A percentile compares a stretch with the other conserved stretches of the same genome.
phyloP scores from a whole-genome alignment of 441 rosid species.

The Erysimum cheiri region DNA sequence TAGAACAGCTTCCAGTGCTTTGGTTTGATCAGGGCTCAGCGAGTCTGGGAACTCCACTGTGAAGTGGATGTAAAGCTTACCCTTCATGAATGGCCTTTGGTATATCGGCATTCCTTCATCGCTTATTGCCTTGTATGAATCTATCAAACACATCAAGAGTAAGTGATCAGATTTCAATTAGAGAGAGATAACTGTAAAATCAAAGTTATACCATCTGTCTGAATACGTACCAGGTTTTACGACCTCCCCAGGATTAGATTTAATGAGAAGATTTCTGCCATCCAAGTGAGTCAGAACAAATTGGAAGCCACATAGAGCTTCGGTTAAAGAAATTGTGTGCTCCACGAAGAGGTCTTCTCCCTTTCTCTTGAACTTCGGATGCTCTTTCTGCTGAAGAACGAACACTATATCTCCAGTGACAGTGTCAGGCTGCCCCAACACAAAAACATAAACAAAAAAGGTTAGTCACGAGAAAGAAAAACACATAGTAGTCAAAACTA shows the following conservation, averaged over 20 bases:
- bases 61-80: conserved; percentile 89
- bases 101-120: conserved; percentile 97
- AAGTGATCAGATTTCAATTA: neutral
- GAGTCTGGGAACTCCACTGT: conserved; percentile 86
- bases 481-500: neutral
- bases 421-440: conserved; percentile 77
- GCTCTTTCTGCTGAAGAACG: conserved; percentile 89
- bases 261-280: conserved; percentile 84
- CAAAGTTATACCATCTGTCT: too few species aligned
- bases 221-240: conserved; percentile 79
- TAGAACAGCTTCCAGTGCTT: conserved; percentile 70
- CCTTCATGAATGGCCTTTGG: conserved; percentile 91
- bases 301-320: conserved; percentile 93
- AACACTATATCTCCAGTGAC: conserved; percentile 92
- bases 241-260: conserved; percentile 86
- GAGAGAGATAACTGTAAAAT: neutral
- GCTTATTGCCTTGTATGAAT: conserved; percentile 79
- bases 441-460: conserved; percentile 1
- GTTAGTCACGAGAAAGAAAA: neutral
- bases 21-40: conserved; percentile 64
- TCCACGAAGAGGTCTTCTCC: conserved; percentile 87
- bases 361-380: conserved; percentile 86
- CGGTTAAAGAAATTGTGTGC: conserved; percentile 80
- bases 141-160: conserved; percentile 44
- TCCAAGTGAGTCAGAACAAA: conserved; percentile 83